A percentile compares a stretch with the other conserved stretches of the same genome.
These are phyloP conservation scores for Neurospora africana DNA, from an alignment of 495 filamentous ascomycete species.

Conservation along the genomic window DNA sequence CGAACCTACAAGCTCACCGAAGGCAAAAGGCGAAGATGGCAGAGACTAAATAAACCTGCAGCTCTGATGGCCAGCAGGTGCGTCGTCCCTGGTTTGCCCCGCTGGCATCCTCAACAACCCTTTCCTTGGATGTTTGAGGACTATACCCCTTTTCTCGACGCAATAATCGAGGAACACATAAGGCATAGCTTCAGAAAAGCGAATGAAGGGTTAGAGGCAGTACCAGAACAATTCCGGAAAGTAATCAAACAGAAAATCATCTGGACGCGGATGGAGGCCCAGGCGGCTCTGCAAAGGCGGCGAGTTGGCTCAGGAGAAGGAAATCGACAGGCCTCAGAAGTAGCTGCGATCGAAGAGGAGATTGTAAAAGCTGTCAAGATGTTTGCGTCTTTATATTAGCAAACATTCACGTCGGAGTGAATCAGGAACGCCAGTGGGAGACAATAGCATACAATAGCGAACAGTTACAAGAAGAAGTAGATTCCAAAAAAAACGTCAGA, in stretches of 20 bases:
- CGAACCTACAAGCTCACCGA: not conserved
- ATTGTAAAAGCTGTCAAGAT: not conserved
- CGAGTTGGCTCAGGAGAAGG: not conserved
- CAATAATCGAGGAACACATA: not conserved
- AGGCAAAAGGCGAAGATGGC: not conserved
- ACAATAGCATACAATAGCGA: not conserved
- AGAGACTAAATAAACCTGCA: not conserved
- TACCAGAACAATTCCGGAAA: not conserved
- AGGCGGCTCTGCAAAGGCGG: not conserved
- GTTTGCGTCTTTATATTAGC: not conserved
- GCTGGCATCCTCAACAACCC: not conserved
- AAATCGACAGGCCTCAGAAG: not conserved
- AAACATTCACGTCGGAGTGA: not conserved
- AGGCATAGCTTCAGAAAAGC: not conserved
- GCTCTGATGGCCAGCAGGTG: not conserved
- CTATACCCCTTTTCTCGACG: not conserved
- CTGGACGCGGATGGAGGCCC: not conserved
- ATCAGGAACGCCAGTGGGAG: not conserved
- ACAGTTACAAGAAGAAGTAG: not conserved
- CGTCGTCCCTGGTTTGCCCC: not conserved
- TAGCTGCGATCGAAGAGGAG: not conserved
- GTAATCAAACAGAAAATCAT: not conserved
- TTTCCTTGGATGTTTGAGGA: not conserved
- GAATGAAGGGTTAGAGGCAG: not conserved
- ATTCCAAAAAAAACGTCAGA: not conserved